Evolutionary conservation across 352 stramenopile genomes (phyloP).

Genomic region (Phytophthora brassicae): DNA sequence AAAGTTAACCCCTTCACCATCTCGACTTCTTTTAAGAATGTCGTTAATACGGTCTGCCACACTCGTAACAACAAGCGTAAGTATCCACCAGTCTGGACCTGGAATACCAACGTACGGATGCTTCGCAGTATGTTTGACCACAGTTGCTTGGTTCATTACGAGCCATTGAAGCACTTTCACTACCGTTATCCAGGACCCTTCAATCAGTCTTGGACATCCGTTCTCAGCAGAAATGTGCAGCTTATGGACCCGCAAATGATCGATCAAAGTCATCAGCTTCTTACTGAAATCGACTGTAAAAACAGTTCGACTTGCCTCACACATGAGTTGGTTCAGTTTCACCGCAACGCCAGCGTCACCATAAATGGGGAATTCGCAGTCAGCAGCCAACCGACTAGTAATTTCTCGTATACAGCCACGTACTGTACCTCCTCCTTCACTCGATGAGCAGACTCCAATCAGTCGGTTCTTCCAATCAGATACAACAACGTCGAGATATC

Average conservation of each 20-base stretch:
- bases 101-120: conserved; percentile 2
- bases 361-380: conserved; percentile 15
- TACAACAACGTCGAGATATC: conserved; percentile 23
- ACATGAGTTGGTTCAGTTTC: conserved; percentile 27
- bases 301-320: conserved; percentile 15
- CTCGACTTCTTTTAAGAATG: conserved; percentile 7
- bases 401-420: conserved; percentile 14
- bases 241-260: conserved; percentile 13
- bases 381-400: conserved; percentile 7
- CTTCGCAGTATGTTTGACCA: conserved; percentile 6
- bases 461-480: conserved; percentile 20
- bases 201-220: conserved; percentile 21
- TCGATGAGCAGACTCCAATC: conserved; percentile 19
- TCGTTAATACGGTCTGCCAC: conserved; percentile 9
- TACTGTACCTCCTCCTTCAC: conserved; percentile 1
- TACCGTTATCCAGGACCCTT: conserved; percentile 19
- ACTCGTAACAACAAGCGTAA: conserved; percentile 20
- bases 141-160: conserved; percentile 8
- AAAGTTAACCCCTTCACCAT: conserved; percentile 8
- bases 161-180: conserved; percentile 20
- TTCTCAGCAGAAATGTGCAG: background rate
- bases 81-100: conserved; percentile 23
- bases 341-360: conserved; percentile 5
- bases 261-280: conserved; percentile 17
- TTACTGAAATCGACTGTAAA: conserved; percentile 18